These are phyloP conservation scores for Heterobasidion occidentale DNA, from an alignment of 1,284 basidiomycete species.

Conservation along the genomic window DNA sequence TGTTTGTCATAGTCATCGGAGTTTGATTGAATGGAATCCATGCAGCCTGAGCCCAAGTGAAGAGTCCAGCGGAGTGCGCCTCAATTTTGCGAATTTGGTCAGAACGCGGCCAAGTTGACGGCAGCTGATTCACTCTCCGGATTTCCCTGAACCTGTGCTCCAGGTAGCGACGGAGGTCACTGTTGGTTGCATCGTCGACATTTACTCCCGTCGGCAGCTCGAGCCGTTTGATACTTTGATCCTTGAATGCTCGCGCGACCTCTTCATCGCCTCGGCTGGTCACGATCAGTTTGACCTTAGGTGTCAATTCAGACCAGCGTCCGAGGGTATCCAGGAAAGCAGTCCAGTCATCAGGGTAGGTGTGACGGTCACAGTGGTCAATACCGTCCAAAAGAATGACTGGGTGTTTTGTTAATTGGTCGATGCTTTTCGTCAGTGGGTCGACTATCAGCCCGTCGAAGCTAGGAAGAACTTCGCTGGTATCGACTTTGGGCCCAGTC, in stretches of 20 bases:
- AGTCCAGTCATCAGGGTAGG: background rate
- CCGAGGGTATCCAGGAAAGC: conserved; percentile 2
- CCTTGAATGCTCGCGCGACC: conserved; percentile 3
- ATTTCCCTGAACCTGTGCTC: conserved; percentile 6
- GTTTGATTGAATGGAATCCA: background rate
- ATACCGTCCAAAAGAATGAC: conserved; percentile 7
- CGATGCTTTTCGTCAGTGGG: conserved; percentile 1
- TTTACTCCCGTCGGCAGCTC: conserved; percentile 3
- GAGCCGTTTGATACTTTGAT: background rate
- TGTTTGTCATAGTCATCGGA: background rate
- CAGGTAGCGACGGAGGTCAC: conserved; percentile 6
- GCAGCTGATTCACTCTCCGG: background rate
- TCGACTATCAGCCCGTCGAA: conserved; percentile 4
- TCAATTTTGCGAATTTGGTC: background rate
- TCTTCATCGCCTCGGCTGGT: conserved; percentile 6
- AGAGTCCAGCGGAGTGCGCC: background rate
- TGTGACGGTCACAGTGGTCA: conserved; percentile 1
- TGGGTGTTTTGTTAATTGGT: background rate
- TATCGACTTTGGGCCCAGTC: background rate
- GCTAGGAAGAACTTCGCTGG: background rate
- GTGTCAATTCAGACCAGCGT: conserved; percentile 3
- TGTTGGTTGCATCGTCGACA: background rate
- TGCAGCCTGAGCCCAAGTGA: background rate
- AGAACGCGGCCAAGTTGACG: background rate
- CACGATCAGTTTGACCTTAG: conserved; percentile 9